Conservation (phyloP, 805 yeast species). For the Clavispora carvajalis region DNA sequence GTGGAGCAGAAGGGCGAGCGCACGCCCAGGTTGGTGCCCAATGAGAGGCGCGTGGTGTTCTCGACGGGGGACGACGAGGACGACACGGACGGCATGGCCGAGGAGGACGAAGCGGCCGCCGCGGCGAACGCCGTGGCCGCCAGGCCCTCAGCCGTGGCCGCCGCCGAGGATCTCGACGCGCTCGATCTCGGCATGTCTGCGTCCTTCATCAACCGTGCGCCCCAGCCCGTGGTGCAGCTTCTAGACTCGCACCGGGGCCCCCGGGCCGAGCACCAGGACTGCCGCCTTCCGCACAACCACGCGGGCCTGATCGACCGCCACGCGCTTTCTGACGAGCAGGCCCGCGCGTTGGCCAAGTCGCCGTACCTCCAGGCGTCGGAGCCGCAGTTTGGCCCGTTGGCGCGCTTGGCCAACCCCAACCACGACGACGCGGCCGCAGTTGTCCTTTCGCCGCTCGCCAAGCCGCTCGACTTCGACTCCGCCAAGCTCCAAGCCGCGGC, state of each 20-base stretch:
- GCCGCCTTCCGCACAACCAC: constrained; percentile 27
- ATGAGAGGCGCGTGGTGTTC: constrained; percentile 17
- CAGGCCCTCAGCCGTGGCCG: too few relatives aligned
- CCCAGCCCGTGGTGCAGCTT: constrained; percentile 31
- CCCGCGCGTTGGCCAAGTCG: constrained; percentile 48
- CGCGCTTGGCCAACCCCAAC: constrained; percentile 35
- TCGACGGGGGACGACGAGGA: constrained; percentile 5
- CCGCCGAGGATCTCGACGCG: constrained; percentile 25
- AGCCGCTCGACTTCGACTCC: constrained; percentile 15
- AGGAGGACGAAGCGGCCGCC: constrained; percentile 4
- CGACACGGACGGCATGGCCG: constrained; percentile 5
- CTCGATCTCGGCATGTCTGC: constrained; percentile 36
- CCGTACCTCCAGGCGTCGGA: constrained; percentile 55
- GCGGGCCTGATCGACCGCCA: constrained; percentile 19
- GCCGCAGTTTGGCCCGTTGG: constrained; percentile 47
- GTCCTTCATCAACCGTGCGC: constrained; percentile 36
- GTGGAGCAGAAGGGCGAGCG: constrained; percentile 19
- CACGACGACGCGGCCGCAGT: constrained; percentile 11
- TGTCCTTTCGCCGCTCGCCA: constrained; percentile 15
- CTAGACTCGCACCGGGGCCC: constrained; percentile 15
- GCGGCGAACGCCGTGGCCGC: neutral
- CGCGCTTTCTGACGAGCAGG: constrained; percentile 46
- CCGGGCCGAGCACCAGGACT: constrained; percentile 25
- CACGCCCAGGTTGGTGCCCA: constrained; percentile 22
- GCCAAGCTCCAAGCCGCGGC: constrained; percentile 12